Evolutionary conservation across 2,329 filamentous ascomycete genomes (phyloP), one percentile per base, ranked within the genome.

Genomic region (Penicillium fuscoglaucum): DNA sequence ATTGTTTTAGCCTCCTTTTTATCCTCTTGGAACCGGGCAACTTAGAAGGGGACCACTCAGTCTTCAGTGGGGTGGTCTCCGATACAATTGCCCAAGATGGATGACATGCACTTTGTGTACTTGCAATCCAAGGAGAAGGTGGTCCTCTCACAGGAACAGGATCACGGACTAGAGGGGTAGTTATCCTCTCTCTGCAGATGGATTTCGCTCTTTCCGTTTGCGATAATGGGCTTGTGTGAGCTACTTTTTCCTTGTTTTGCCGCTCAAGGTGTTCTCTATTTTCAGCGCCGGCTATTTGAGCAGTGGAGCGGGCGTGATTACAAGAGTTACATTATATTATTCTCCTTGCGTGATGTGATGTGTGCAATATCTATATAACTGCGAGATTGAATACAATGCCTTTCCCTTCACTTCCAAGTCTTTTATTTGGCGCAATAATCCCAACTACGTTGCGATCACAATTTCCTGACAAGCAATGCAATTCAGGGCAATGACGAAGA

Each of bases 51-150:
- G 79, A 72, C 78, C 73, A 71, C 73, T 74, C 76, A 73, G 58
- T 72, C 62, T 68, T 66, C 68, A 63, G 74, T 82, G 81, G 78
- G 74, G 74, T 73, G 73, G 78, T 74, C 79, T 80, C 78, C 80
- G 83, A 85, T 85, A 85, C 83, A 81, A 79, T 71, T 82, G 78
- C 81, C 83, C 82, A 68, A 85, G 62, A 85, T 70, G 57, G 68
- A 81, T 55, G 46, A 41, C 37, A 59, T 61, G 45, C 56, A 28
- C 44, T 43, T 58, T 48, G 28, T 44, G 41, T 53, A 39, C 24
- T 26, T 37, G 50, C 49, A 44, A 48, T 54, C 10, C 35, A 54
- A 15, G 9, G 17, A 4, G 13, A 35, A 19, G 24, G 50, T 24
- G 44, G n/a, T 8, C n/a, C 37, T 31, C 46, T 46, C 39, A 28